A percentile compares a stretch with the other conserved stretches of the same genome.
Conservation (phyloP, 1,139 yeast species). For the Candida sojae region DNA sequence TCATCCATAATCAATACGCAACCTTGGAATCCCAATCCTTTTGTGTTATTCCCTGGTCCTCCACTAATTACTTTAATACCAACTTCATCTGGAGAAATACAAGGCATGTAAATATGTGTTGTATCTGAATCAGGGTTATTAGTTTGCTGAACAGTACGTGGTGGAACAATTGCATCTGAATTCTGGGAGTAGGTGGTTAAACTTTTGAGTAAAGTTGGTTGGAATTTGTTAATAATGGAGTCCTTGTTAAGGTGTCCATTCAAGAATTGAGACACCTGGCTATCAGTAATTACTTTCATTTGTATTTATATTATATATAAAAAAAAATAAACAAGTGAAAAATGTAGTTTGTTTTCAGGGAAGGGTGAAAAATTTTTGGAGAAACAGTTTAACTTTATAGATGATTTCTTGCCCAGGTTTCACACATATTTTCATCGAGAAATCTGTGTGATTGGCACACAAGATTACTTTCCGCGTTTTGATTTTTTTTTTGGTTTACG, state of each 20-base stretch:
- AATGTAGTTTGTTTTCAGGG: too few relatives aligned
- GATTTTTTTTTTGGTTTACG: not conserved
- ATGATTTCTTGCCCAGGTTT: not conserved
- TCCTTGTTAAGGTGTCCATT: constrained; percentile 18
- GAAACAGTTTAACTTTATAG: not conserved
- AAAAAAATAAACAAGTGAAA: not conserved
- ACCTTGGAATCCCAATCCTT: constrained; percentile 53
- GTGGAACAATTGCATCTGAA: constrained; percentile 36
- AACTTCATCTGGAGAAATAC: constrained; percentile 49
- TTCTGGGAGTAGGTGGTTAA: constrained; percentile 21
- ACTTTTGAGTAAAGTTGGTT: constrained; percentile 28
- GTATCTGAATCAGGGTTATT: constrained; percentile 32
- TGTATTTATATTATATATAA: not conserved
- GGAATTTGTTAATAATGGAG: constrained; percentile 24
- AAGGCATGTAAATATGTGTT: constrained; percentile 66
- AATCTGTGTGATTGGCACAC: not conserved
- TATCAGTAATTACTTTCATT: constrained; percentile 34
- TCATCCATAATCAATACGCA: constrained; percentile 52
- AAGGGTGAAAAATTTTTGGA: not conserved
- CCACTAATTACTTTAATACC: constrained; percentile 54
- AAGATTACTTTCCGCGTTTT: not conserved
- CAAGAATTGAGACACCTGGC: constrained; percentile 21
- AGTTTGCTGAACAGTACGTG: constrained; percentile 30
- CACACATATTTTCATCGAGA: not conserved
- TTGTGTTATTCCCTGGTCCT: constrained; percentile 35